Evolutionary conservation across 2,329 filamentous ascomycete genomes (phyloP), one percentile per base, ranked within the genome.

Genomic region (Decorospora gaudefroyi): DNA sequence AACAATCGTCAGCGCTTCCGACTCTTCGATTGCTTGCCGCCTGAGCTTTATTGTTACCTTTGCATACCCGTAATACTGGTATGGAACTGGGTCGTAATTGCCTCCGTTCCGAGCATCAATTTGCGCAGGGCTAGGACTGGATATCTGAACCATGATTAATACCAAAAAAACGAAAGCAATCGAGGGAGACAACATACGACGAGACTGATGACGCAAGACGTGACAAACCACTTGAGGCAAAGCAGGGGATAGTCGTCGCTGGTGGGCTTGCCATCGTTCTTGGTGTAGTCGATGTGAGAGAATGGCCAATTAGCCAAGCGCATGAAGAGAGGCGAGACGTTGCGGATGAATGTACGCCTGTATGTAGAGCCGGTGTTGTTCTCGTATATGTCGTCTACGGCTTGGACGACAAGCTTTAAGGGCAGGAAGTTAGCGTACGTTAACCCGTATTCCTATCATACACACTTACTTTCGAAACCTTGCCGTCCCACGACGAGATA

Each of bases 241-340:
- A 66, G 46, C 52, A 62, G 45, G 0, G 57, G 51, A 29, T 53
- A 48, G 25, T 65, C 62, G 35, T 61, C 54, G 27, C 48, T 55
- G 0, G 57, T 55, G 6, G 51, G 49, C 4, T 55, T 53, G 1
- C 53, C 57, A 6, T 44, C 33, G 33, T 59, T 55, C 7, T 41
- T 46, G 18, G 42, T 9, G n/a, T 57, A 62, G 16, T 65, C 53
- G 8, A 67, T 42, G 26, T 66, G 62, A 12, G 53, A 59, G 16
- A 61, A 57, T 1, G 64, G 63, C 65, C 65, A 68, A 12, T 67
- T 62, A 0, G 65, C 64, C 15, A 68, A 21, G 10, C 65, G 54
- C 16, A 68, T 39, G 15, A 52, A 63, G 6, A 57, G 13, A 1
- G 65, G 63, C 2, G 59, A 49, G 3, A 65, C 46, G 25, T 67